Percentiles rank a stretch among this genome's conserved stretches.
phyloP scores from a whole-genome alignment of 2,329 filamentous ascomycete genomes.

The Trichocomaceae sp. region DNA sequence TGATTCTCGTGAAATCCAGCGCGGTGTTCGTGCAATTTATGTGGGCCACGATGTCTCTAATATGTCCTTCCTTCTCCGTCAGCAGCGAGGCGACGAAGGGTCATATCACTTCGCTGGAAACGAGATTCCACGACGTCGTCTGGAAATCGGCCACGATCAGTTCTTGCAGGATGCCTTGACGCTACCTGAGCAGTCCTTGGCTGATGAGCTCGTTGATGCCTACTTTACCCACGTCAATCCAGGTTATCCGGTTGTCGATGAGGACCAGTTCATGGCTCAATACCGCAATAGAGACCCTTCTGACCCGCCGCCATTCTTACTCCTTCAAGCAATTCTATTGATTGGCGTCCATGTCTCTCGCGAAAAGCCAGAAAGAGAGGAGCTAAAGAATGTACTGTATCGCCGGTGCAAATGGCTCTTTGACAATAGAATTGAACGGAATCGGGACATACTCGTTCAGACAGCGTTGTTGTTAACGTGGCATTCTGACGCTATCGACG shows the following conservation, averaged over 20 bases:
- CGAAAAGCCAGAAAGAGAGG: constrained; percentile 35
- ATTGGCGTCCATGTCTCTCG: constrained; percentile 48
- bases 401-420: constrained; percentile 49
- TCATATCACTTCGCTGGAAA: constrained; percentile 39
- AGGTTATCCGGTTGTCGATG: constrained; percentile 48
- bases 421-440: constrained; percentile 48
- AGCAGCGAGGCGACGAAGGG: constrained; percentile 40
- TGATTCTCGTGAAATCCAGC: constrained; percentile 42
- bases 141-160: constrained; percentile 40
- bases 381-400: constrained; percentile 46
- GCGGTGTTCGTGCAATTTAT: constrained; percentile 46
- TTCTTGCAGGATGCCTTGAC: constrained; percentile 45
- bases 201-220: constrained; percentile 45
- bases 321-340: constrained; percentile 47
- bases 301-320: constrained; percentile 42
- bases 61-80: constrained; percentile 49
- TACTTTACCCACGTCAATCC: constrained; percentile 49
- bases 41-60: constrained; percentile 53
- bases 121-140: constrained; percentile 37
- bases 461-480: constrained; percentile 50
- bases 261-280: constrained; percentile 46
- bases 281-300: constrained; percentile 43
- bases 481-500: constrained; percentile 48
- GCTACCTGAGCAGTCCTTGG: constrained; percentile 43
- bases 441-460: constrained; percentile 50